Evolutionary conservation across 169 alveolate species (phyloP).

Genomic region (Plasmodium ovale): DNA sequence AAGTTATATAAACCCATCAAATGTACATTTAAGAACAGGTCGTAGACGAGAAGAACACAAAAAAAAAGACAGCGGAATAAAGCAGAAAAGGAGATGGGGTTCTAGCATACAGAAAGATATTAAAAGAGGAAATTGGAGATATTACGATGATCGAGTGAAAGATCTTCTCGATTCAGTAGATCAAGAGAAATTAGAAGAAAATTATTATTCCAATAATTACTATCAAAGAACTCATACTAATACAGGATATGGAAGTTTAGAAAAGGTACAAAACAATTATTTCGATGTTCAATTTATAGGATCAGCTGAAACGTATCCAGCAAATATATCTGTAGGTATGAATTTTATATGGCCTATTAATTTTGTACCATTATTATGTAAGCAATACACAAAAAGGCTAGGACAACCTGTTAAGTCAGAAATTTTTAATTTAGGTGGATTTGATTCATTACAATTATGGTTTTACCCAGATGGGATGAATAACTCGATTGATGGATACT

Average conservation of each 20-base stretch:
- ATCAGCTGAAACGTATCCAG: slow-evolving; percentile 86
- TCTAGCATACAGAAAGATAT: slow-evolving; percentile 82
- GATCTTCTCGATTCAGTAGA: slow-evolving; percentile 72
- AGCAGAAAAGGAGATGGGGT: slow-evolving; percentile 84
- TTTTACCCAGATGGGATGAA: slow-evolving; percentile 89
- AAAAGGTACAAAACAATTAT: slow-evolving; percentile 82
- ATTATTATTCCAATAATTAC: slow-evolving; percentile 62
- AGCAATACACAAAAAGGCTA: slow-evolving; percentile 84
- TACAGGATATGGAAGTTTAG: slow-evolving; percentile 85
- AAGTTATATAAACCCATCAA: slow-evolving; percentile 82
- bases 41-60: slow-evolving; percentile 84
- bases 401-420: slow-evolving; percentile 90
- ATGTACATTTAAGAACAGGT: slow-evolving; percentile 85
- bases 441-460: slow-evolving; percentile 91
- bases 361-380: slow-evolving; percentile 87
- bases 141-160: slow-evolving; percentile 77
- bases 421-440: slow-evolving; percentile 88
- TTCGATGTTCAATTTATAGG: slow-evolving; percentile 90
- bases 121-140: slow-evolving; percentile 85
- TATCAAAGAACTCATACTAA: slow-evolving; percentile 82
- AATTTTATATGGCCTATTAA: slow-evolving; percentile 87
- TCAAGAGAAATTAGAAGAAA: slow-evolving; percentile 77
- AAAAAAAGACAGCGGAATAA: slow-evolving; percentile 80
- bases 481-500: slow-evolving; percentile 83
- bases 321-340: slow-evolving; percentile 86